phyloP scores from a whole-genome alignment of 305 asterid species.

The Fraxinus dipetala region DNA sequence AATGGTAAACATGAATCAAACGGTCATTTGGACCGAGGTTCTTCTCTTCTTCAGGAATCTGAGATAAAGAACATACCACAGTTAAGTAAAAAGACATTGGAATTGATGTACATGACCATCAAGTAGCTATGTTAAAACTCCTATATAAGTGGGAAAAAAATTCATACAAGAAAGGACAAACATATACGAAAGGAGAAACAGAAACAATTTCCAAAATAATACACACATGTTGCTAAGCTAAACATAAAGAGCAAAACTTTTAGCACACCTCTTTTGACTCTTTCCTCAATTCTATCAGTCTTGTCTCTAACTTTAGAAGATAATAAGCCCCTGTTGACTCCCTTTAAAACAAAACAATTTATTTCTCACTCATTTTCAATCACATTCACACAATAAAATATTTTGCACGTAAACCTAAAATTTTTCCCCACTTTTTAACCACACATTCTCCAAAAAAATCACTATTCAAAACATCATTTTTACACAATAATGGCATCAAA shows the following conservation, averaged over 20 bases:
- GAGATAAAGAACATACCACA: conserved; percentile 20
- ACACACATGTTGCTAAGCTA: background rate
- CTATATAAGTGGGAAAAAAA: background rate
- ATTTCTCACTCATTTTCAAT: no score
- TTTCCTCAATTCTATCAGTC: background rate
- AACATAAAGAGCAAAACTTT: background rate
- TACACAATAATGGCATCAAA: no score
- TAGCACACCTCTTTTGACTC: background rate
- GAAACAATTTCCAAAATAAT: background rate
- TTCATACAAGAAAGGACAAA: background rate
- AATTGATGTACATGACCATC: background rate
- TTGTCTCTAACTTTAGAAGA: background rate
- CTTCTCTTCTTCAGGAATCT: conserved; percentile 79
- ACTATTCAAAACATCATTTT: no score
- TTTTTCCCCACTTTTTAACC: no score
- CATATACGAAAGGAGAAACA: background rate
- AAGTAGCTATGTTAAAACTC: background rate
- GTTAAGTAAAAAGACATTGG: background rate
- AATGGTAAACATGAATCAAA: conserved; percentile 74
- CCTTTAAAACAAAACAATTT: no score
- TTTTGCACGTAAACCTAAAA: no score
- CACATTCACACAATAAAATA: no score
- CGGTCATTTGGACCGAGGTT: conserved; percentile 63
- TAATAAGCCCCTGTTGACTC: background rate
- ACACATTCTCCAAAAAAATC: no score